Conservation (phyloP, 2,329 filamentous ascomycete species). For the Ascochyta rabiei region DNA sequence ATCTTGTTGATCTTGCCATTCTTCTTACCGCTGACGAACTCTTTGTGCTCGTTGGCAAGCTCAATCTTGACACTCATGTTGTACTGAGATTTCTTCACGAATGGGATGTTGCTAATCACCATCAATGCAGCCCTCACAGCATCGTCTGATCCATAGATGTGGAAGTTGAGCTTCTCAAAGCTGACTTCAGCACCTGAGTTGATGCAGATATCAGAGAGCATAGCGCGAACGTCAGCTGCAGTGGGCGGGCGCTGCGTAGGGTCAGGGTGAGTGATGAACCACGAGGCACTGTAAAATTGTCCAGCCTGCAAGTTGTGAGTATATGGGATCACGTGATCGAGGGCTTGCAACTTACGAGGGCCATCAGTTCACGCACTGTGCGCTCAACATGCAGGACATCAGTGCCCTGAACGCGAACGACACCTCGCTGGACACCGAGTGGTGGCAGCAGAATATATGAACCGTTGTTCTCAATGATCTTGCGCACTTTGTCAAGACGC, state of each 20-base stretch:
- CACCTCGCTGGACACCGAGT: slow-evolving; percentile 80
- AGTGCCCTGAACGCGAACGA: slow-evolving; percentile 88
- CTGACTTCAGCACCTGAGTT: slow-evolving; percentile 94
- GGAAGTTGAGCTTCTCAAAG: slow-evolving; percentile 93
- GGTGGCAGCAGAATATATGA: slow-evolving; percentile 93
- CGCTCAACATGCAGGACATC: slow-evolving; percentile 95
- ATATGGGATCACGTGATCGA: slow-evolving; percentile 4
- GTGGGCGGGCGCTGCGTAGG: slow-evolving; percentile 66
- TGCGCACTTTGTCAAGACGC: slow-evolving; percentile 93
- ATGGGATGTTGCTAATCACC: slow-evolving; percentile 89
- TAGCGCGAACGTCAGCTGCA: slow-evolving; percentile 76
- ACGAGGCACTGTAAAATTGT: slow-evolving; percentile 96
- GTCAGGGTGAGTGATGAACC: slow-evolving; percentile 87
- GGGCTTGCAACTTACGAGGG: slow-evolving; percentile 66
- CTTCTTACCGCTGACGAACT: slow-evolving; percentile 99
- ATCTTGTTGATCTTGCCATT: slow-evolving; percentile 99
- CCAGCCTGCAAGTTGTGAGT: slow-evolving; percentile 67
- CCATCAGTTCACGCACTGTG: slow-evolving; percentile 95
- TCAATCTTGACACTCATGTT: slow-evolving; percentile 98
- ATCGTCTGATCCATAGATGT: slow-evolving; percentile 94
- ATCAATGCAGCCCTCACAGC: slow-evolving; percentile 93
- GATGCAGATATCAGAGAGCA: slow-evolving; percentile 94
- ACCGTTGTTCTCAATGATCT: slow-evolving; percentile 96
- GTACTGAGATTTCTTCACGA: slow-evolving; percentile 84
- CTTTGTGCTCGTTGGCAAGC: slow-evolving; percentile 98